phyloP scores from a whole-genome alignment of 1,139 yeast genomes.

The Geotrichum cucujoidarum region DNA sequence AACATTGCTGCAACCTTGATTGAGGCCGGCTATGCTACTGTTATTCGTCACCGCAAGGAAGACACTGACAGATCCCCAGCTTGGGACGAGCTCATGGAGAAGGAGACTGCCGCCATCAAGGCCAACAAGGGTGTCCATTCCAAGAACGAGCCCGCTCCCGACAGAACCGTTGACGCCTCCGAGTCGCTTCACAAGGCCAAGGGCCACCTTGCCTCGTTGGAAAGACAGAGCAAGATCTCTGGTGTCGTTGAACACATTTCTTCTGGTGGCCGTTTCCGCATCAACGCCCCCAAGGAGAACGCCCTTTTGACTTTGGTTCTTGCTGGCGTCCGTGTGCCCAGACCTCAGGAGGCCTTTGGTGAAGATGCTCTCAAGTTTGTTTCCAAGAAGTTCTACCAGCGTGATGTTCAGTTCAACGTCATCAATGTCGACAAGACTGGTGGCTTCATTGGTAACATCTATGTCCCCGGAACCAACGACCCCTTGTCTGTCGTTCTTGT shows the following conservation, averaged over 20 bases:
- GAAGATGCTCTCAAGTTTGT: constrained; percentile 55
- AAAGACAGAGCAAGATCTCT: constrained; percentile 58
- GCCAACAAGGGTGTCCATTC: constrained; percentile 60
- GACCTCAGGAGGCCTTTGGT: constrained; percentile 43
- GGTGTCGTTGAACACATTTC: constrained; percentile 70
- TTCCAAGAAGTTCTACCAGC: constrained; percentile 57
- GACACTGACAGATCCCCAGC: constrained; percentile 62
- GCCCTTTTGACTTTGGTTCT: constrained; percentile 63
- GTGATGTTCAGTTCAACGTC: constrained; percentile 66
- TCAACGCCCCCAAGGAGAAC: constrained; percentile 68
- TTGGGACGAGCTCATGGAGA: constrained; percentile 73
- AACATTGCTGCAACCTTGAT: constrained; percentile 64
- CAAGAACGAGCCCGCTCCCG: constrained; percentile 52
- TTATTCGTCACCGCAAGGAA: constrained; percentile 70
- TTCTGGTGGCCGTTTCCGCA: constrained; percentile 61
- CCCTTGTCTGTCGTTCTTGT: constrained; percentile 64
- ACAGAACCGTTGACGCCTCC: constrained; percentile 72
- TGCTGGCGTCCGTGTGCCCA: constrained; percentile 59
- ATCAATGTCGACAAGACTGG: constrained; percentile 73
- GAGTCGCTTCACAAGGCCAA: constrained; percentile 68
- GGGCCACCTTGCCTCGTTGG: constrained; percentile 65
- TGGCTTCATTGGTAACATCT: constrained; percentile 72
- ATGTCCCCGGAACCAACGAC: constrained; percentile 44
- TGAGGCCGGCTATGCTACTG: constrained; percentile 67
- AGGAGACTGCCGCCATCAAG: constrained; percentile 58